These are phyloP conservation scores for Niveomyces coronatus DNA, from an alignment of 2,329 filamentous ascomycete genomes.

Conservation along the genomic window DNA sequence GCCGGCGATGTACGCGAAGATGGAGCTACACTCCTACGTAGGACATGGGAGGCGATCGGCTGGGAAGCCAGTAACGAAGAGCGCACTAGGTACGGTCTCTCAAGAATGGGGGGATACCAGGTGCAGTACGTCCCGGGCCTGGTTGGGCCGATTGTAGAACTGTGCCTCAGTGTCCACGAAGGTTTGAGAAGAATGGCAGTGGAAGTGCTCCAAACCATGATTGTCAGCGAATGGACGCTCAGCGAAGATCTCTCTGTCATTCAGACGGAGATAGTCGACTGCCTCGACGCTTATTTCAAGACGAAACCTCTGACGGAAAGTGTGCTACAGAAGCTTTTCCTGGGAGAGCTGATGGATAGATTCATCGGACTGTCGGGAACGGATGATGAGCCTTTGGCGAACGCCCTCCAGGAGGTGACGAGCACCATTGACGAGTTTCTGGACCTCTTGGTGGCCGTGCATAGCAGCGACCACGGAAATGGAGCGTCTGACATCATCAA, in stretches of 20 bases:
- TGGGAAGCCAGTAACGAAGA: constrained; percentile 88
- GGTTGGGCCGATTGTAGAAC: constrained; percentile 81
- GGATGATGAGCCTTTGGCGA: constrained; percentile 62
- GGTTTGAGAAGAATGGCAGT: constrained; percentile 83
- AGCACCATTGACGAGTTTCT: constrained; percentile 81
- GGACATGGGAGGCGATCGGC: constrained; percentile 90
- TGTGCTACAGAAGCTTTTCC: constrained; percentile 84
- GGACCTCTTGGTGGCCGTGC: constrained; percentile 81
- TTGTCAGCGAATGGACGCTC: constrained; percentile 94
- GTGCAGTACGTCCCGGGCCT: constrained; percentile 94
- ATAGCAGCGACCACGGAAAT: constrained; percentile 61
- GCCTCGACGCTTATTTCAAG: constrained; percentile 82
- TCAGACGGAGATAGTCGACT: constrained; percentile 94
- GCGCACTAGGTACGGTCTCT: constrained; percentile 62
- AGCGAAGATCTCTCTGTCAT: constrained; percentile 86
- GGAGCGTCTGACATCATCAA: constrained; percentile 81
- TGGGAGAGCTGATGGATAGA: constrained; percentile 70
- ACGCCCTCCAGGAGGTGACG: constrained; percentile 68
- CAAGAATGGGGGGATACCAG: constrained; percentile 89
- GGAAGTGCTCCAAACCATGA: constrained; percentile 93
- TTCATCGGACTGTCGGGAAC: constrained; percentile 62
- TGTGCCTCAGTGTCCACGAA: constrained; percentile 92
- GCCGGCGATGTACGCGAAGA: constrained; percentile 90
- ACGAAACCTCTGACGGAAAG: constrained; percentile 78
- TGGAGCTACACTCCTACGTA: constrained; percentile 74